These are phyloP conservation scores for Cyberlindnera saturnus DNA, from an alignment of 805 yeast species.

Conservation along the genomic window DNA sequence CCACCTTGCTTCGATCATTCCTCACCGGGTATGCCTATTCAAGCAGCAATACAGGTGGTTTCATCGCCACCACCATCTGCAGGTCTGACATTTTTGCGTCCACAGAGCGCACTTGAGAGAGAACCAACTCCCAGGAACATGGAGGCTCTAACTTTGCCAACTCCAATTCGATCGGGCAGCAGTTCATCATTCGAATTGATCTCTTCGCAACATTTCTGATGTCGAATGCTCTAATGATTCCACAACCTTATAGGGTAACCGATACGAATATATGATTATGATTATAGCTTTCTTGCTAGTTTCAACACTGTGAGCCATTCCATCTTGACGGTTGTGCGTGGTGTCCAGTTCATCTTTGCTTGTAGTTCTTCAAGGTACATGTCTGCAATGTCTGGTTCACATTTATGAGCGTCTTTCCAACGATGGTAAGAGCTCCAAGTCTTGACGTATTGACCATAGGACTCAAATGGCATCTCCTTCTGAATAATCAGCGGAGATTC, in stretches of 20 bases:
- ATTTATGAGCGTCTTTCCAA: conserved; percentile 33
- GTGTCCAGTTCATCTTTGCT: conserved; percentile 39
- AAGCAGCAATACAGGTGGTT: too few relatives aligned
- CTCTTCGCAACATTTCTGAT: too few relatives aligned
- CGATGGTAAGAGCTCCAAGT: conserved; percentile 70
- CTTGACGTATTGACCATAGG: conserved; percentile 45
- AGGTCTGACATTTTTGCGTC: too few relatives aligned
- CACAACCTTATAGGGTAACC: too few relatives aligned
- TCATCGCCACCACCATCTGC: too few relatives aligned
- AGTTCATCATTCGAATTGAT: too few relatives aligned
- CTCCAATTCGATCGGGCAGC: neutral
- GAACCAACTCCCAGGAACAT: too few relatives aligned
- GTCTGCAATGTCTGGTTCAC: conserved; percentile 30
- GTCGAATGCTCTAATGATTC: too few relatives aligned
- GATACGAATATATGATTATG: neutral
- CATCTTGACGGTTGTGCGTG: conserved; percentile 32
- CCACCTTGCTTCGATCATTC: too few relatives aligned
- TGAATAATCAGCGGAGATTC: conserved; percentile 27
- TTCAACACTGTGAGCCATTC: conserved; percentile 49
- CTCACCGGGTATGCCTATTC: too few relatives aligned
- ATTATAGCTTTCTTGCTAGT: conserved; percentile 24
- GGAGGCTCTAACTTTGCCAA: neutral
- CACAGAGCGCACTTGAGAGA: too few relatives aligned
- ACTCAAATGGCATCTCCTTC: conserved; percentile 36
- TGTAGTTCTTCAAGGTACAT: conserved; percentile 31